Base-by-base conservation (phyloP, 2,329 filamentous ascomycete species). In the Fusarium sp. region DNA sequence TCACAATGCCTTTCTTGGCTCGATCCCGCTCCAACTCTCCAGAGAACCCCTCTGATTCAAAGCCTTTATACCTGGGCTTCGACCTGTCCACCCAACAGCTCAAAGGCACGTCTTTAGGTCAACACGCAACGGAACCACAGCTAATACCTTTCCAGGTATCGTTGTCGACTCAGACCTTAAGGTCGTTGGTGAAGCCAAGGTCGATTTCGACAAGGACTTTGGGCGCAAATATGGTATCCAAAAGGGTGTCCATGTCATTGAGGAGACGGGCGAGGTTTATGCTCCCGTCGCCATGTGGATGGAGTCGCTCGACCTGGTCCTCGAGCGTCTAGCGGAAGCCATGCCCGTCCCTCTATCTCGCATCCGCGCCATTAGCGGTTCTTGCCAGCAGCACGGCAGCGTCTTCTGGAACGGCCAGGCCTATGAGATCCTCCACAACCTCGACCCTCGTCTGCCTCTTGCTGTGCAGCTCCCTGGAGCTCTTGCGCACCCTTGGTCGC, bases 51-150 rank as follows among this genome's bases (percentile, higher is more conserved):
- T 62, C 68, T 2, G 73, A 74, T 51, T 67, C 63, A 8, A 73
- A 67, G 84, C 90, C 91, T 16, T 83, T 97, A 66, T 97, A 97
- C 78, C 85, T 97, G 76, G 96, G 96, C 65, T 94, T 98, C 79
- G 96, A 99, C 82, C 90, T 98, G 65, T 97, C 94, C 44, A 98
- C 96, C 62, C 96, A 98, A 80, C 95, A 98, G 79, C 86, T 98
- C 62, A 98, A 99, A 86, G 94, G 93, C 89, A 80, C 14, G 69
- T 54, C 14, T n/a, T 8, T 14, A 20, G 25, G 14, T 44, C 34
- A 25, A 40, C 8, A 36, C 18, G 18, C 23, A 38, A 44, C 16
- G 11, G n/a, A 44, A 11, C 23, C 42, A 11, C 25, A 18, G 49
- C 64, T 69, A 64, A 68, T 59, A 33, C n/a, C 23, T 31, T 8